phyloP scores from a whole-genome alignment of 1,284 basidiomycete species.

The Marasmius tenuissimus region DNA sequence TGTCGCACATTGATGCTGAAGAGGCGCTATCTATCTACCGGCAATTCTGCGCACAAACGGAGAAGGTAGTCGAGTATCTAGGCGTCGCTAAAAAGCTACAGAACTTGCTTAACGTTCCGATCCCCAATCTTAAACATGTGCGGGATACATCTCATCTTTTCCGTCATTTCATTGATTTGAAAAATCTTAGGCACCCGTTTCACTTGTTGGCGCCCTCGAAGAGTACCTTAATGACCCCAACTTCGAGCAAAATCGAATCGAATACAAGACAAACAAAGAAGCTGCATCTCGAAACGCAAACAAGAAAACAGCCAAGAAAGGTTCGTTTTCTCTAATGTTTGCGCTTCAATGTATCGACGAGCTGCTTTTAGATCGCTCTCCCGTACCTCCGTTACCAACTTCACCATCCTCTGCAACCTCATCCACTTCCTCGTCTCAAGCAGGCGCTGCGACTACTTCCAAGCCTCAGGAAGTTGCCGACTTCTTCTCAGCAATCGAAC shows the following conservation, averaged over 20 bases:
- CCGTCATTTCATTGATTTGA: background rate
- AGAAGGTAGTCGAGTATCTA: conserved; percentile 92
- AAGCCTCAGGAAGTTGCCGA: conserved; percentile 60
- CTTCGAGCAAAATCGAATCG: conserved; percentile 92
- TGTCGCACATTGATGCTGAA: conserved; percentile 90
- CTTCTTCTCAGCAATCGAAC: conserved; percentile 92
- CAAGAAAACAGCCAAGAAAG: conserved; percentile 11
- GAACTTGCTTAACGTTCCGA: conserved; percentile 88
- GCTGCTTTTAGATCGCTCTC: conserved; percentile 9
- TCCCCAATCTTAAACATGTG: conserved; percentile 94
- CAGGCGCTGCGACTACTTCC: conserved; percentile 19
- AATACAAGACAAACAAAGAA: conserved; percentile 89
- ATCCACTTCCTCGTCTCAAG: conserved; percentile 14
- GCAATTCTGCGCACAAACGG: conserved; percentile 93
- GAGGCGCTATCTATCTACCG: conserved; percentile 90
- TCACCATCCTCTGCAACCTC: conserved; percentile 24
- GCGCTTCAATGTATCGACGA: conserved; percentile 1
- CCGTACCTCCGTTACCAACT: conserved; percentile 20
- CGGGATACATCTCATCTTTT: conserved; percentile 24
- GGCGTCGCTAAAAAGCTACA: conserved; percentile 92
- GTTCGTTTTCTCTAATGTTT: conserved; percentile 1
- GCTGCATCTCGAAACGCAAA: conserved; percentile 34
- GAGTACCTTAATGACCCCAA: conserved; percentile 96
- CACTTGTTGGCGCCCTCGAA: conserved; percentile 88
- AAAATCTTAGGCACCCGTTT: conserved; percentile 85